phyloP scores from a whole-genome alignment of 2,329 filamentous ascomycete species.

The Monosporascus sp. region DNA sequence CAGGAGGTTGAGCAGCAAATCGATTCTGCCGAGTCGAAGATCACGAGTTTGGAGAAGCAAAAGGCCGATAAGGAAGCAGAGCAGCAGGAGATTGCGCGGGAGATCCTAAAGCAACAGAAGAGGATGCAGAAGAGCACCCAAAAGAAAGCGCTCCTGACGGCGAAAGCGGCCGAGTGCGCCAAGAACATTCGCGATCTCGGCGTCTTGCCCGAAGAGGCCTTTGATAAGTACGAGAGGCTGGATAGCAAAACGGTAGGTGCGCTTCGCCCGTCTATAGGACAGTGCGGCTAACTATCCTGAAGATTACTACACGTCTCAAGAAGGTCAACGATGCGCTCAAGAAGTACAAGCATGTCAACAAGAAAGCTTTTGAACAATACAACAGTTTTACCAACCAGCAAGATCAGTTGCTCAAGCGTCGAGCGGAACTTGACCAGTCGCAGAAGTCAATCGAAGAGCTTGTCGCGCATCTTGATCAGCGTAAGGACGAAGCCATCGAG shows the following conservation, averaged over 20 bases:
- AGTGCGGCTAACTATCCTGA: slow-evolving; percentile 10
- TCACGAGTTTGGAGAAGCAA: slow-evolving; percentile 34
- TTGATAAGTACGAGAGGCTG: slow-evolving; percentile 82
- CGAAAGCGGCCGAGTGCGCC: slow-evolving; percentile 73
- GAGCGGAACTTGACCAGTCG: slow-evolving; percentile 80
- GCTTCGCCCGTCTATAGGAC: background rate
- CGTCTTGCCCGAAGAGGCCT: slow-evolving; percentile 88
- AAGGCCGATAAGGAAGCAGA: slow-evolving; percentile 62
- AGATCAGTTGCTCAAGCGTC: slow-evolving; percentile 76
- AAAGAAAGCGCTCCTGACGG: slow-evolving; percentile 73
- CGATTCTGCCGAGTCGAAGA: slow-evolving; percentile 43
- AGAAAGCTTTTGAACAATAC: slow-evolving; percentile 99
- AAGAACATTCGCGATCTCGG: slow-evolving; percentile 90
- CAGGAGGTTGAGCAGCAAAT: slow-evolving; percentile 69
- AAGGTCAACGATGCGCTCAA: slow-evolving; percentile 90
- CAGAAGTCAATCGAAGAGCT: slow-evolving; percentile 87
- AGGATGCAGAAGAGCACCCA: slow-evolving; percentile 88
- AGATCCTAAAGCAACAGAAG: slow-evolving; percentile 82
- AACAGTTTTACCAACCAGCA: slow-evolving; percentile 93
- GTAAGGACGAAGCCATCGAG: slow-evolving; percentile 97
- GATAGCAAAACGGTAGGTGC: slow-evolving; percentile 66
- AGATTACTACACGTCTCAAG: slow-evolving; percentile 67
- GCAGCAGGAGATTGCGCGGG: slow-evolving; percentile 68
- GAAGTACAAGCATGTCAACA: slow-evolving; percentile 97
- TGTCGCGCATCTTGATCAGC: slow-evolving; percentile 85